Evolutionary conservation across 176 grass and related monocot species (phyloP).

Genomic region (Juncus effusus): DNA sequence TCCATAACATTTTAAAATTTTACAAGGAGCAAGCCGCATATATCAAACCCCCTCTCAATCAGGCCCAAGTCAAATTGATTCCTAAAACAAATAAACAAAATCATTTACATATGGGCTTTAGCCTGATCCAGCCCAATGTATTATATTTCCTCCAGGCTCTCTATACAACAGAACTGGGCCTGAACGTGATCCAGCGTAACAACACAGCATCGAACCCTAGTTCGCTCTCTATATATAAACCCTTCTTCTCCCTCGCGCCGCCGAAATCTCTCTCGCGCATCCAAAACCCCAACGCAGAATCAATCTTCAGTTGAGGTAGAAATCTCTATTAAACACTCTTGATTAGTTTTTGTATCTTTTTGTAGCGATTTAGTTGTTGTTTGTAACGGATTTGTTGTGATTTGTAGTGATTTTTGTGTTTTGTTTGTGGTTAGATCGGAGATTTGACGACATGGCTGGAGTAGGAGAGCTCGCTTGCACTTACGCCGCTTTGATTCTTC

Average conservation of each 20-base stretch:
- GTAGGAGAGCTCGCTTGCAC: conserved; percentile 70
- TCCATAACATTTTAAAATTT: too few species aligned
- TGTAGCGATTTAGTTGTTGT: neutral
- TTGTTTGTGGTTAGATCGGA: neutral
- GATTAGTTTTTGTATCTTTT: neutral
- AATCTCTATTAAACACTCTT: neutral
- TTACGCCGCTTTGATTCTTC: conserved; percentile 78
- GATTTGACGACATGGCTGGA: conserved; percentile 39
- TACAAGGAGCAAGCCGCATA: too few species aligned
- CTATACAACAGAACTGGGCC: too few species aligned
- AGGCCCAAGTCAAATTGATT: too few species aligned
- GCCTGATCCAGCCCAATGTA: too few species aligned
- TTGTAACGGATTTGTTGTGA: too few species aligned
- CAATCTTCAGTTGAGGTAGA: conserved; percentile 5
- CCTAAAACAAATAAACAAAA: too few species aligned
- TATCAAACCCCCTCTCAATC: too few species aligned
- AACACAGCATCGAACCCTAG: conserved; percentile 12
- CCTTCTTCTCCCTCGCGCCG: neutral
- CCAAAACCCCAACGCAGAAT: conserved; percentile 14
- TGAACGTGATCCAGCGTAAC: too few species aligned
- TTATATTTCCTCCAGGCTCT: too few species aligned
- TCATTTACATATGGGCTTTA: too few species aligned
- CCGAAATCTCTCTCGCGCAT: conserved; percentile 8
- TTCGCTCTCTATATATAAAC: conserved; percentile 12
- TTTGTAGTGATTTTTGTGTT: neutral